Evolutionary conservation across 2,329 filamentous ascomycete species (phyloP).

Genomic region (Hypoxylon sp.): DNA sequence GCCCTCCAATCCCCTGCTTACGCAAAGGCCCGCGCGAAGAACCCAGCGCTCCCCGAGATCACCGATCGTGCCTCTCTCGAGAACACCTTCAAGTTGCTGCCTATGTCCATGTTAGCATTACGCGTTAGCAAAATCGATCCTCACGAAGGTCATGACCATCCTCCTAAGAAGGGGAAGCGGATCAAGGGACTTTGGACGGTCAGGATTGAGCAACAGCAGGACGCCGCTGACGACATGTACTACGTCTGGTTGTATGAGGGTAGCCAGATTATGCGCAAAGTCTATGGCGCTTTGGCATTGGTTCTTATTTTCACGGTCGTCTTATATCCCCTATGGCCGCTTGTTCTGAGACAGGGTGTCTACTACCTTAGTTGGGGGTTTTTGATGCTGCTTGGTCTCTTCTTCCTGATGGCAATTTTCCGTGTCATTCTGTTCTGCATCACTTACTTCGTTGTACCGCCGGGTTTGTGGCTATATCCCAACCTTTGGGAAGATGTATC

Average conservation of each 20-base stretch:
- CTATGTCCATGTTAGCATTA: constrained; percentile 92
- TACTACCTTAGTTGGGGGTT: constrained; percentile 98
- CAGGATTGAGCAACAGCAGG: constrained; percentile 95
- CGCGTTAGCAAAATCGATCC: constrained; percentile 88
- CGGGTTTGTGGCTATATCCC: constrained; percentile 97
- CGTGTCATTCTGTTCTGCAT: constrained; percentile 93
- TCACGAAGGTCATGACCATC: constrained; percentile 80
- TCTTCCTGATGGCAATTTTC: constrained; percentile 99
- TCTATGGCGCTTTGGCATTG: constrained; percentile 88
- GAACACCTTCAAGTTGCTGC: constrained; percentile 94
- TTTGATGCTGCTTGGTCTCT: constrained; percentile 88
- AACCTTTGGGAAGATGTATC: constrained; percentile 99
- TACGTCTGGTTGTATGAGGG: constrained; percentile 98
- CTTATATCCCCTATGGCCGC: constrained; percentile 96
- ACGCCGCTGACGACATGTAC: constrained; percentile 87
- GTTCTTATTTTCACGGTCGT: constrained; percentile 88
- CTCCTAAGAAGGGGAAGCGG: constrained; percentile 83
- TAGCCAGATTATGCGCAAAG: constrained; percentile 91
- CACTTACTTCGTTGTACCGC: constrained; percentile 86
- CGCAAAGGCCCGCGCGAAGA: constrained; percentile 89
- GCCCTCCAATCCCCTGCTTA: constrained; percentile 91
- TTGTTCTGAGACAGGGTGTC: constrained; percentile 90
- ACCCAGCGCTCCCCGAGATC: constrained; percentile 88
- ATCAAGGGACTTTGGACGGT: constrained; percentile 98
- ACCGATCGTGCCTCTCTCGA: constrained; percentile 90